phyloP scores from a whole-genome alignment of 441 rosid genomes.

The Bocquillonia castaneifolia region DNA sequence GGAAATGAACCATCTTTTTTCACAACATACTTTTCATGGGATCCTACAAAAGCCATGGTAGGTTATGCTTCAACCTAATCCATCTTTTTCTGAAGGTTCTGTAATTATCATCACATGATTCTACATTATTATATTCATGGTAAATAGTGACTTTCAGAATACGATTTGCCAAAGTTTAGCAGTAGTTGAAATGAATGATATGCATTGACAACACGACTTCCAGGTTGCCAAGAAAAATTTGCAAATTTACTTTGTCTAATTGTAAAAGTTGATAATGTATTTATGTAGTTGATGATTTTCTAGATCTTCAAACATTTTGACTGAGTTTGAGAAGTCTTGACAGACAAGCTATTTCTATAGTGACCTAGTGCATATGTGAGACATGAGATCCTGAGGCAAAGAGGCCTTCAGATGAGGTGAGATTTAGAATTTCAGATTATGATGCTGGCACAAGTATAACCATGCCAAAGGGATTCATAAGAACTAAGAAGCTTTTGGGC shows the following conservation, averaged over 20 bases:
- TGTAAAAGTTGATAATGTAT: not conserved
- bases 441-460: not conserved
- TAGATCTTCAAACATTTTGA: not conserved
- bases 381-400: not conserved
- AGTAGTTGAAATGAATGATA: not conserved
- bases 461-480: not conserved
- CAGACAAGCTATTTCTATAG: not conserved
- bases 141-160: constrained; percentile 2
- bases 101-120: not conserved
- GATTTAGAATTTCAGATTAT: not conserved
- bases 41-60: constrained; percentile 70
- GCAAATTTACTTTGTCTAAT: not conserved
- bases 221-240: not conserved
- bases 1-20: constrained; percentile 97
- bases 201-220: not conserved
- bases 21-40: constrained; percentile 90
- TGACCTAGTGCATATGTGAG: not conserved
- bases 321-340: not conserved
- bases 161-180: too few species aligned
- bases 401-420: not conserved
- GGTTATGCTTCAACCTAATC: constrained; percentile 24
- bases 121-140: not conserved
- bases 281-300: not conserved
- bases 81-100: constrained; percentile 20
- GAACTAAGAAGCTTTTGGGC: not conserved